These are phyloP conservation scores for Davidsoniella virescens DNA, from an alignment of 2,329 filamentous ascomycete genomes.

Conservation along the genomic window DNA sequence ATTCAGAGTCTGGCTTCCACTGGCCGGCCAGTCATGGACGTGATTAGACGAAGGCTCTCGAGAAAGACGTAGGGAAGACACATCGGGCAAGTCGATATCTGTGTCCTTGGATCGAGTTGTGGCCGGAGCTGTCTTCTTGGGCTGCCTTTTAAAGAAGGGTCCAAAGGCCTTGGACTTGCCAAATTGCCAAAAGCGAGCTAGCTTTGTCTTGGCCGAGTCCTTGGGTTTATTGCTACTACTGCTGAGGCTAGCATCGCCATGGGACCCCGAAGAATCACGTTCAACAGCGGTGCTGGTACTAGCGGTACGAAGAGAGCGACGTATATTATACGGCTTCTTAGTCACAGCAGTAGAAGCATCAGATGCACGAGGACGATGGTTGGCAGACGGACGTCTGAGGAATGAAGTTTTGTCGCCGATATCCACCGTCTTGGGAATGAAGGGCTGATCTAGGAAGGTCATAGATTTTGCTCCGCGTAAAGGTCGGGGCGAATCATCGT, in stretches of 20 bases:
- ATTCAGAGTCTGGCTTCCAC: too few species aligned
- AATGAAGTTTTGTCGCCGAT: slow-evolving; percentile 6
- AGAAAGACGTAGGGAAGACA: too few species aligned
- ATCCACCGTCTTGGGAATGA: slow-evolving; percentile 1
- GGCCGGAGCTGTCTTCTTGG: neutral
- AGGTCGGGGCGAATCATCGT: neutral
- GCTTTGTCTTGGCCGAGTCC: neutral
- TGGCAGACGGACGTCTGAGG: slow-evolving; percentile 3
- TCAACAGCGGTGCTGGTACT: slow-evolving; percentile 9
- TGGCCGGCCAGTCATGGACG: too few species aligned
- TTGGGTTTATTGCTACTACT: slow-evolving; percentile 1
- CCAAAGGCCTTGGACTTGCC: slow-evolving; percentile 8
- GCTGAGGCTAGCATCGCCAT: neutral
- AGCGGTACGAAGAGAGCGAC: slow-evolving; percentile 5
- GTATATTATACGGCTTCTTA: slow-evolving; percentile 8
- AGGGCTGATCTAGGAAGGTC: slow-evolving; percentile 11
- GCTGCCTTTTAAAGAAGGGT: slow-evolving; percentile 7
- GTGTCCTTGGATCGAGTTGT: neutral
- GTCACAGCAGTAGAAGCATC: slow-evolving; percentile 3
- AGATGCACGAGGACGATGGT: slow-evolving; percentile 1
- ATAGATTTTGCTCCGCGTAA: slow-evolving; percentile 12
- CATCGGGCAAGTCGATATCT: too few species aligned
- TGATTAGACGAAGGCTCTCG: too few species aligned
- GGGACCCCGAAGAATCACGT: neutral
- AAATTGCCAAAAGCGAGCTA: slow-evolving; percentile 6